A percentile compares a stretch with the other conserved stretches of the same genome.
Evolutionary conservation across 2,329 filamentous ascomycete species (phyloP).

Genomic region (Penicillium sp.): DNA sequence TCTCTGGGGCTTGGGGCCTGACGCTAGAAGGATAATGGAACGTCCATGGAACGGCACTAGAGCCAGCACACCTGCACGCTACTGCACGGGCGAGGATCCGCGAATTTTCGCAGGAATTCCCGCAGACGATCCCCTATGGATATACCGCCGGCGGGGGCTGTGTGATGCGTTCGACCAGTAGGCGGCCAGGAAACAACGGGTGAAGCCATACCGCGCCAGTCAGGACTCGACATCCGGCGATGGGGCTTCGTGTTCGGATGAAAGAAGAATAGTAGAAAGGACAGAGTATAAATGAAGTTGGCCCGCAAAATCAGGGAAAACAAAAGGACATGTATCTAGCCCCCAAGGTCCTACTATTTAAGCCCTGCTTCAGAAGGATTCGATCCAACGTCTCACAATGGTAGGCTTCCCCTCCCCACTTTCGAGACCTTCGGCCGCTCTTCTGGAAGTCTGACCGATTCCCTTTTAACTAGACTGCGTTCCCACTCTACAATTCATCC

Average conservation of each 20-base stretch:
- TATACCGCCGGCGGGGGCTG: conserved; percentile 16
- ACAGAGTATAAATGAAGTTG: neutral
- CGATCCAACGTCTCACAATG: conserved; percentile 22
- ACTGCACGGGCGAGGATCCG: conserved; percentile 18
- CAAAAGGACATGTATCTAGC: neutral
- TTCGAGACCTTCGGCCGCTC: conserved; percentile 3
- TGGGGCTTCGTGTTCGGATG: neutral
- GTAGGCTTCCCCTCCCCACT: conserved; percentile 9
- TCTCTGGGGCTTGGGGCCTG: neutral
- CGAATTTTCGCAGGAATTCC: conserved; percentile 22
- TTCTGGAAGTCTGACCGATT: conserved; percentile 12
- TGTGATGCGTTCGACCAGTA: conserved; percentile 11
- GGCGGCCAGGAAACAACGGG: neutral
- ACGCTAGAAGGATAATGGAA: conserved; percentile 27
- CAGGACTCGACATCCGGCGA: neutral
- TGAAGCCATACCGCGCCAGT: neutral
- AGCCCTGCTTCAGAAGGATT: conserved; percentile 12
- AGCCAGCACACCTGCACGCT: conserved; percentile 4
- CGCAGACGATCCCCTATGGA: conserved; percentile 18
- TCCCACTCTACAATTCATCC: conserved; percentile 4
- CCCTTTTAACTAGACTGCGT: conserved; percentile 13
- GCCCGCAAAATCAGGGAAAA: neutral
- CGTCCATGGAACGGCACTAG: conserved; percentile 7
- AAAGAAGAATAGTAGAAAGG: neutral
- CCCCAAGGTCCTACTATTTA: neutral